Base-by-base conservation (phyloP, 2,329 filamentous ascomycete species). In the Fusarium acutatum region DNA sequence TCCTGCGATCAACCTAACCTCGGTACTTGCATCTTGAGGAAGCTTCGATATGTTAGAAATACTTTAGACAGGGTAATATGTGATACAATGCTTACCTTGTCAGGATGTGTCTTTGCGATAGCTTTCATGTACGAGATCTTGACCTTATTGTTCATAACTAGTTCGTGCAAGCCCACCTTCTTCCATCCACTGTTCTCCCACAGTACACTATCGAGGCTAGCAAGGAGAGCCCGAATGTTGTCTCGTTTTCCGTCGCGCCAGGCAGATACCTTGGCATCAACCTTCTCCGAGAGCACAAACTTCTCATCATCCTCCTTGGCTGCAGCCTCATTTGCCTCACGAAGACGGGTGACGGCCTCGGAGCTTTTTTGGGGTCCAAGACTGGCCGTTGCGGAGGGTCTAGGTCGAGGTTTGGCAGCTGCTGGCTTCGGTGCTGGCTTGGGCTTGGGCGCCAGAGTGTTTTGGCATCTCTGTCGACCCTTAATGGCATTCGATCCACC, bases 61-160 rank as follows among this genome's bases (percentile, higher is more conserved):
- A 28, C 18, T 7, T 15, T n/a, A 40, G 12, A 15, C 7, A 24
- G n/a, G 44, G 14, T 3, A 8, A 10, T 30, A 15, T 5, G 20
- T 14, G 15, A 28, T 30, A 26, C 18, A 20, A 15, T 47, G 41
- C 90, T 83, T 87, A 98, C 96, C 92, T 99, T 99, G 82, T 99
- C 96, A 69, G 96, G 96, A 87, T 99, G 96, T 76, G 96, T 96
- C 87, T 98, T 98, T 17, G 92, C 94, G 88, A 99, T 98, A 11
- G 96, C 96, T 89, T 97, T 98, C 96, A 99, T 98, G 81, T 99
- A 99, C 68, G 93, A 88, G 73, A 99, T 92, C 89, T 99, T 99
- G 81, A 98, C 96, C 87, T 96, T 97, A 76, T 94, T 95, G 38
- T 95, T 91, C 88, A 97, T 89, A 59, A 99, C 93, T 76, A 99